Percentiles rank a stretch among this genome's conserved stretches.
phyloP scores from a whole-genome alignment of 345 rosid genomes.

The Gynandropsis gynandra region DNA sequence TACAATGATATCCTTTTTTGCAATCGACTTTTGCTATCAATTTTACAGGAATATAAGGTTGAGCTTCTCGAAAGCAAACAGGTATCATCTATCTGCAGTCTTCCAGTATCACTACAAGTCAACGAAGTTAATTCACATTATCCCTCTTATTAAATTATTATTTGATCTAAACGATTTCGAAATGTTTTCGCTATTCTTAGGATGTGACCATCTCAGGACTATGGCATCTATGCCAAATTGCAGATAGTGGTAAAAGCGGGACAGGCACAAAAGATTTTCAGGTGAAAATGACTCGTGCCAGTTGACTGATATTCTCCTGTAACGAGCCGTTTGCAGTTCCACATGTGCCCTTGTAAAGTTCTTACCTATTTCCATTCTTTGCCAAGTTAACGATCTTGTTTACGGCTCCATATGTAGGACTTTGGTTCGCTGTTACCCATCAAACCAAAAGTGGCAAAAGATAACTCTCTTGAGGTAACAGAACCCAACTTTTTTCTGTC shows the following conservation, averaged over 20 bases:
- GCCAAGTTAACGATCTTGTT: slow-evolving; percentile 13
- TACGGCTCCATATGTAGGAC: slow-evolving; percentile 36
- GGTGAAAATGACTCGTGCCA: slow-evolving; percentile 32
- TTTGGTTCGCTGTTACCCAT: slow-evolving; percentile 41
- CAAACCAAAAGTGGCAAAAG: slow-evolving; percentile 34
- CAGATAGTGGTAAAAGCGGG: slow-evolving; percentile 53
- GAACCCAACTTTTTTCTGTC: background rate
- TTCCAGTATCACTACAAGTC: background rate
- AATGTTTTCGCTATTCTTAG: slow-evolving; percentile 28
- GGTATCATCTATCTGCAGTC: slow-evolving; percentile 30
- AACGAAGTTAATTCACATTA: background rate
- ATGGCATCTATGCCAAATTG: slow-evolving; percentile 59
- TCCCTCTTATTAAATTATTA: background rate
- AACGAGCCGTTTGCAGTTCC: too few relatives aligned
- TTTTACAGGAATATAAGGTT: slow-evolving; percentile 73
- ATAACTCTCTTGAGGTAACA: slow-evolving; percentile 43
- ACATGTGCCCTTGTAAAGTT: background rate
- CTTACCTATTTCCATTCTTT: background rate
- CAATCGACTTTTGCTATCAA: slow-evolving; percentile 14
- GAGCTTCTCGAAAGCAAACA: slow-evolving; percentile 73
- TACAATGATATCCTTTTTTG: slow-evolving; percentile 3
- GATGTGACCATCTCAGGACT: slow-evolving; percentile 71
- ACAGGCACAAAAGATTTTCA: slow-evolving; percentile 32
- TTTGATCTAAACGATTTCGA: background rate
- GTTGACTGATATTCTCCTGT: too few relatives aligned